A percentile compares a stretch with the other conserved stretches of the same genome.
Evolutionary conservation across 345 rosid species (phyloP).

Genomic region (Eucalyptus curtisii): DNA sequence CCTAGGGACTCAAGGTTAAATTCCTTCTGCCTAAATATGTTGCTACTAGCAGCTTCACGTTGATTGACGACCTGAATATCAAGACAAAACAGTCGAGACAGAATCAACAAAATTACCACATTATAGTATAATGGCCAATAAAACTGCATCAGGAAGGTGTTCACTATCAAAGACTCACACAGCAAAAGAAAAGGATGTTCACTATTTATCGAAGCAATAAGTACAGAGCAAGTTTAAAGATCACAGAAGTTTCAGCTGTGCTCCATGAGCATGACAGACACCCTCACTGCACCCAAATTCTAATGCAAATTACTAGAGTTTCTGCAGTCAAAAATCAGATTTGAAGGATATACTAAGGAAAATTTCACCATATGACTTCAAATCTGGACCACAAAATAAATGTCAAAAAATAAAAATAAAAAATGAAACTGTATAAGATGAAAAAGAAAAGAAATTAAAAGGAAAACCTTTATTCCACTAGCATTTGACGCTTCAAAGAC

Average conservation of each 20-base stretch:
- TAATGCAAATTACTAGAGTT: neutral
- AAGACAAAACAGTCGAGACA: neutral
- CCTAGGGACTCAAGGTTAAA: slow-evolving; percentile 92
- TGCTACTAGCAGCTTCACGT: slow-evolving; percentile 98
- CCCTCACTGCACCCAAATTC: neutral
- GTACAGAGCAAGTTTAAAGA: neutral
- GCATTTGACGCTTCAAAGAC: slow-evolving; percentile 80
- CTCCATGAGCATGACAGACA: neutral
- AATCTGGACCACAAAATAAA: neutral
- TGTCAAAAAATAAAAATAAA: neutral
- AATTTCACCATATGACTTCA: neutral
- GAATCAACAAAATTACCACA: neutral
- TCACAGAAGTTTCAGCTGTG: neutral
- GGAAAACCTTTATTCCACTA: slow-evolving; percentile 83
- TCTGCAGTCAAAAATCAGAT: neutral
- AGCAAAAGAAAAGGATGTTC: neutral
- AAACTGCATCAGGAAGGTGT: neutral
- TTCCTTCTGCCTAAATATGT: slow-evolving; percentile 85
- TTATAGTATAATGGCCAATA: neutral
- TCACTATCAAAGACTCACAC: neutral
- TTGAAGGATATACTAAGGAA: neutral
- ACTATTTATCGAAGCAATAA: neutral
- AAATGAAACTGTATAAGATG: neutral
- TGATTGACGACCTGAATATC: slow-evolving; percentile 76
- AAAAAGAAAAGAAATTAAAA: neutral